Evolutionary conservation across 139 green algal species (phyloP), one percentile per base, ranked within the genome.

Genomic region (Ettlia oleoabundans): DNA sequence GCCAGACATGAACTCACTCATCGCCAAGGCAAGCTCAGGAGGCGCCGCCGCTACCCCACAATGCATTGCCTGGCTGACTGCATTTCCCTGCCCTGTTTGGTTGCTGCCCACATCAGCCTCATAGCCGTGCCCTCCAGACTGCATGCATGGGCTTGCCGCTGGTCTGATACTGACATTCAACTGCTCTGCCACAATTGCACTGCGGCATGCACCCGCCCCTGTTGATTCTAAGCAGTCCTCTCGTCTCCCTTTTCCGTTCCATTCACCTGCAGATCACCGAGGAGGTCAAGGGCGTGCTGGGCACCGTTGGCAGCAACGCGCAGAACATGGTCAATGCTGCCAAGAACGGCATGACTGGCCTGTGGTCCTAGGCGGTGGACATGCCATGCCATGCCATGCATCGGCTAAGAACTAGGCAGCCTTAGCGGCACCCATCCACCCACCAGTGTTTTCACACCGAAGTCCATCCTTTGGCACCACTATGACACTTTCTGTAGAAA

Each of bases 221-320:
- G 8, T 13, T 41, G 37, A 41, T 13, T n/a, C 42, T 41, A 8
- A 28, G n/a, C 65, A n/a, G n/a, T n/a, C 42, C 40, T 5, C 26
- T 21, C 68, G 15, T 26, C 42, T 19, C 10, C n/a, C 28, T 66
- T 2, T 32, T 4, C 58, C 38, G 35, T 26, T n/a, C n/a, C 52
- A 37, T 4, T 26, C 61, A 38, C 15, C 22, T 1, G 3, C 33
- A 83, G 78, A 83, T 83, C 47, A 77, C 65, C 38, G 65, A 53
- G 28, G 78, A 83, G 78, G 65, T 83, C 19, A 73, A 83, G 78
- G 62, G 65, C 15, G 47, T 77, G 65, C 47, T 83, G 78, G 43
- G 62, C 65, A 69, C 78, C 35, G n/a, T 83, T 41, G 64, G 75
- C 75, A 71, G 24, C 40, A 40, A 58, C 40, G 61, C 67, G 38